Percentiles rank a stretch among this genome's conserved stretches.
Evolutionary conservation across 352 stramenopile genomes (phyloP).

Genomic region (Pythium phragmiticola): DNA sequence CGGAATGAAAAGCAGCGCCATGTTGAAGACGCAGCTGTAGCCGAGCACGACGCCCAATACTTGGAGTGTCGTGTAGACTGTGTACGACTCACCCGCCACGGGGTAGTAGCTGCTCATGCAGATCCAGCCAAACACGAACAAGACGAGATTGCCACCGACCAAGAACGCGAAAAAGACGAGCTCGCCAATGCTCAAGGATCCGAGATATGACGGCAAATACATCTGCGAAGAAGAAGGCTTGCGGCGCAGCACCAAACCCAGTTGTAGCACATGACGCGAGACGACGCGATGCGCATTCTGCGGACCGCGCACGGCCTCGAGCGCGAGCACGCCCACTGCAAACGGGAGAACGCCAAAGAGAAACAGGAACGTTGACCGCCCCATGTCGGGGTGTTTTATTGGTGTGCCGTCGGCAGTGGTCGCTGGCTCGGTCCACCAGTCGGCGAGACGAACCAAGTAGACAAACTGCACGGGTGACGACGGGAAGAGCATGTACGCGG

Average conservation of each 20-base stretch:
- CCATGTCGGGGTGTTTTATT: constrained; percentile 54
- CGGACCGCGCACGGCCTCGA: constrained; percentile 23
- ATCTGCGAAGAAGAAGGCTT: constrained; percentile 29
- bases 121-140: constrained; percentile 56
- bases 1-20: constrained; percentile 55
- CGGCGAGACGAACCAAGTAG: constrained; percentile 15
- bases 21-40: constrained; percentile 71
- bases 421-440: constrained; percentile 16
- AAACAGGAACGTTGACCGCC: constrained; percentile 52
- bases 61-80: constrained; percentile 47
- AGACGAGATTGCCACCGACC: constrained; percentile 46
- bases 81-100: constrained; percentile 27
- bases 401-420: constrained; percentile 24
- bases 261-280: constrained; percentile 31
- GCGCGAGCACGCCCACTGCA: constrained; percentile 24
- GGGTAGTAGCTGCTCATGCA: constrained; percentile 17
- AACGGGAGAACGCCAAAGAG: constrained; percentile 45
- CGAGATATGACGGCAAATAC: constrained; percentile 16
- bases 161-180: constrained; percentile 50
- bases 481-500: constrained; percentile 31
- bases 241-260: constrained; percentile 45
- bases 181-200: constrained; percentile 55
- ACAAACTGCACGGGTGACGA: constrained; percentile 20
- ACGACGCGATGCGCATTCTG: constrained; percentile 41
- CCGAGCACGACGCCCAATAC: constrained; percentile 44